phyloP scores from a whole-genome alignment of 2,329 filamentous ascomycete genomes.

The Aspergillus sp. region DNA sequence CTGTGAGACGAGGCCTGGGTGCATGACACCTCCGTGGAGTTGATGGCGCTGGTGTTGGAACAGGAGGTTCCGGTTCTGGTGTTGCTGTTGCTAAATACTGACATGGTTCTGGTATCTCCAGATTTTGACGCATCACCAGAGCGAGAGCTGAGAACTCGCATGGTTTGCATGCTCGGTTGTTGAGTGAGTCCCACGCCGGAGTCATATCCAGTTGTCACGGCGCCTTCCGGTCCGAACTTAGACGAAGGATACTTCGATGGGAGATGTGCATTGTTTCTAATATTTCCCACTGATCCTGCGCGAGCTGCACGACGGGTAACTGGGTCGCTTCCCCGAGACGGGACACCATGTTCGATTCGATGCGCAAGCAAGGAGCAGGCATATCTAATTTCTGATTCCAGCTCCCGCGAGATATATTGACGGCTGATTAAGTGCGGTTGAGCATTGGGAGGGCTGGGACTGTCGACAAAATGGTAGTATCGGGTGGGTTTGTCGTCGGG shows the following conservation, averaged over 20 bases:
- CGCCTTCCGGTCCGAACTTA: conserved; percentile 5
- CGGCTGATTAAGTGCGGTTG: conserved; percentile 35
- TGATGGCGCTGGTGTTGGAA: conserved; percentile 7
- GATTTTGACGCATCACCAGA: conserved; percentile 12
- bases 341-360: conserved; percentile 29
- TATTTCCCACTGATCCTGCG: background rate
- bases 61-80: conserved; percentile 11
- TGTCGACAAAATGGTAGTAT: conserved; percentile 37
- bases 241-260: conserved; percentile 14
- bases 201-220: conserved; percentile 17
- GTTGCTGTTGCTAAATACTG: conserved; percentile 11
- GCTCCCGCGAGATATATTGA: conserved; percentile 31
- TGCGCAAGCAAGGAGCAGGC: conserved; percentile 34
- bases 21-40: conserved; percentile 3
- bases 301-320: background rate
- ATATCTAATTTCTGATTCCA: conserved; percentile 37
- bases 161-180: conserved; percentile 19
- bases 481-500: conserved; percentile 19
- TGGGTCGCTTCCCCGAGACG: background rate
- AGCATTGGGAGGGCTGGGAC: conserved; percentile 31
- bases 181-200: conserved; percentile 24
- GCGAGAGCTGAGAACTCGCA: conserved; percentile 14
- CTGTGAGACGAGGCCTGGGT: conserved; percentile 2
- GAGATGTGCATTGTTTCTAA: conserved; percentile 4
- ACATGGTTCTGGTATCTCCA: background rate